A percentile compares a stretch with the other conserved stretches of the same genome.
Evolutionary conservation across 768 basidiomycete genomes (phyloP).

Genomic region (Mycena floridula): DNA sequence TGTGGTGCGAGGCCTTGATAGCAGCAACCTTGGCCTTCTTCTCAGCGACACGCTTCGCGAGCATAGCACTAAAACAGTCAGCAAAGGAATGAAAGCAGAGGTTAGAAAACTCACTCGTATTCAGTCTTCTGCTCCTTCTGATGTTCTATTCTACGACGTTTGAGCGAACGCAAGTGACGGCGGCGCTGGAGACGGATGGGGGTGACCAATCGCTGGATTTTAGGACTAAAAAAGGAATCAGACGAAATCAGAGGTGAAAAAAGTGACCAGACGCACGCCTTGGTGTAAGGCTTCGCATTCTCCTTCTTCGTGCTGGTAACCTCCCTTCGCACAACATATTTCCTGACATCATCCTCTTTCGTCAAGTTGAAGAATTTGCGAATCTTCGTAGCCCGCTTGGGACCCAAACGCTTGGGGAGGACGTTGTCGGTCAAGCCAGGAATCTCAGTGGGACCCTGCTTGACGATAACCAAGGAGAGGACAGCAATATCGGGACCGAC

Average conservation of each 20-base stretch:
- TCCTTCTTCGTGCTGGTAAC: constrained; percentile 87
- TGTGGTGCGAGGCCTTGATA: constrained; percentile 79
- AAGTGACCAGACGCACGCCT: constrained; percentile 62
- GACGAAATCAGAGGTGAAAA: not conserved
- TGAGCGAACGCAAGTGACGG: constrained; percentile 85
- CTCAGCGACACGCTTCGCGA: constrained; percentile 51
- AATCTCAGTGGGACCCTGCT: constrained; percentile 89
- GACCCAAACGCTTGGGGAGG: constrained; percentile 92
- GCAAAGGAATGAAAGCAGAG: too few relatives aligned
- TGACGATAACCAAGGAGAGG: constrained; percentile 89
- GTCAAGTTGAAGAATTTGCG: constrained; percentile 94
- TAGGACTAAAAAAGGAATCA: constrained; percentile 50
- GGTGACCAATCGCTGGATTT: constrained; percentile 96
- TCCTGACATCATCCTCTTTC: constrained; percentile 98
- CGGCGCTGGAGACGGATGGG: constrained; percentile 94
- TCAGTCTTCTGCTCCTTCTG: constrained; percentile 96
- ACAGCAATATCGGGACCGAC: constrained; percentile 96
- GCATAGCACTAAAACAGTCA: too few relatives aligned
- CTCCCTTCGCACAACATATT: constrained; percentile 93
- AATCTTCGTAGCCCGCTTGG: constrained; percentile 97
- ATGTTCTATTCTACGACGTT: constrained; percentile 79
- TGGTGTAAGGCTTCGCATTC: constrained; percentile 89
- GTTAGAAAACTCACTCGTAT: constrained; percentile 86
- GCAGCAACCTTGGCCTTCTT: constrained; percentile 90
- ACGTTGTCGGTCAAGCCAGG: constrained; percentile 89